Percentiles rank a stretch among this genome's conserved stretches.
phyloP scores from a whole-genome alignment of 805 yeast species.

The Saccharomycopsis schoenii region DNA sequence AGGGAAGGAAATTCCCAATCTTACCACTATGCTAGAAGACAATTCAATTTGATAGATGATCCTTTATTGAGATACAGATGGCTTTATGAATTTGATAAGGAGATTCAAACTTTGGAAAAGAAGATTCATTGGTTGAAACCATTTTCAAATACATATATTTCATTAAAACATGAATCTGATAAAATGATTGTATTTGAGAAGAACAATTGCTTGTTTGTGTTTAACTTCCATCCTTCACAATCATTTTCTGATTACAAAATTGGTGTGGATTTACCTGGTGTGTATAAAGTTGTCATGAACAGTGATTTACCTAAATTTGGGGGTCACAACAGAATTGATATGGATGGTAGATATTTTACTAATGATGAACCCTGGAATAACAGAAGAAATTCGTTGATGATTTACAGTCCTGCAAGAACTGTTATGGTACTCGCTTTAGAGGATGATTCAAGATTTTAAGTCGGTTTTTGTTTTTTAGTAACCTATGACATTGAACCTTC shows the following conservation, averaged over 20 bases:
- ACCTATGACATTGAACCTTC: too few relatives aligned
- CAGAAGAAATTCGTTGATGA: conserved; percentile 65
- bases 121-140: conserved; percentile 60
- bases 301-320: conserved; percentile 62
- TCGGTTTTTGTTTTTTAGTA: not conserved
- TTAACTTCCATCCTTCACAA: conserved; percentile 82
- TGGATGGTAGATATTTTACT: conserved; percentile 49
- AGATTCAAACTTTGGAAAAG: conserved; percentile 70
- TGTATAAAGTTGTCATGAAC: conserved; percentile 63
- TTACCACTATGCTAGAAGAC: conserved; percentile 91
- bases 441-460: conserved; percentile 13
- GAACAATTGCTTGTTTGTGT: conserved; percentile 71
- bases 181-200: conserved; percentile 86
- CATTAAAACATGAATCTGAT: conserved; percentile 81
- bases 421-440: conserved; percentile 47
- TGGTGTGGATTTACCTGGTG: conserved; percentile 79
- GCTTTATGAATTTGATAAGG: conserved; percentile 73
- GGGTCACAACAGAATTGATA: conserved; percentile 70
- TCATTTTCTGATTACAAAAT: conserved; percentile 80
- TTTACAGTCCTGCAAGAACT: conserved; percentile 70
- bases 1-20: conserved; percentile 80
- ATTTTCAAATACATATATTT: conserved; percentile 70
- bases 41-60: conserved; percentile 80
- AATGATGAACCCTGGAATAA: conserved; percentile 72
- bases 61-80: conserved; percentile 68